phyloP scores from a whole-genome alignment of 768 basidiomycete genomes.

The Macrolepiota dolichaula region DNA sequence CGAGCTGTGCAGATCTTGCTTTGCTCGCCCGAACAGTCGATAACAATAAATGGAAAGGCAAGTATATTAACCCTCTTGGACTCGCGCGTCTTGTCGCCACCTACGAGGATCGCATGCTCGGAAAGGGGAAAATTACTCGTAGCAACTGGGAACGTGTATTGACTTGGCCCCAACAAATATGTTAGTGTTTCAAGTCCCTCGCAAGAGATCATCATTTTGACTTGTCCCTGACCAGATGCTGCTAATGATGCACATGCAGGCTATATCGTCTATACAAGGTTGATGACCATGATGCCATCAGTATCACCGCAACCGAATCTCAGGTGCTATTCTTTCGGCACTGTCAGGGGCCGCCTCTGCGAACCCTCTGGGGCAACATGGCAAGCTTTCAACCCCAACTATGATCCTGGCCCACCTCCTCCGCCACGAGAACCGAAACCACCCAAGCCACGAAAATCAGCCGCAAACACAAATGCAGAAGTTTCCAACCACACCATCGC shows the following conservation, averaged over 20 bases:
- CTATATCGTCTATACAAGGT: constrained; percentile 44
- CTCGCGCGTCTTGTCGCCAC: constrained; percentile 61
- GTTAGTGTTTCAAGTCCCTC: constrained; percentile 37
- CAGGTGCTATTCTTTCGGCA: constrained; percentile 57
- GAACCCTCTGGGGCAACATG: constrained; percentile 45
- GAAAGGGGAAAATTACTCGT: constrained; percentile 57
- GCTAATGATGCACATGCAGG: constrained; percentile 71
- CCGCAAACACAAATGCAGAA: neutral
- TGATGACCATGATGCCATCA: constrained; percentile 38
- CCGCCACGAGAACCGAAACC: constrained; percentile 33
- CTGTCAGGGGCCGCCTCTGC: constrained; percentile 41
- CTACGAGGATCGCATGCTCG: constrained; percentile 50
- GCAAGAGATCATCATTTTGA: constrained; percentile 3
- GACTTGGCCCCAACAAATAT: constrained; percentile 46
- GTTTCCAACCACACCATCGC: neutral
- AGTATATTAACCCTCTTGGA: constrained; percentile 56
- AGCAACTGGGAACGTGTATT: constrained; percentile 70
- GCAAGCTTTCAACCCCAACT: constrained; percentile 59
- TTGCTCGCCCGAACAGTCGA: constrained; percentile 70
- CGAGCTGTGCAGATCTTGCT: constrained; percentile 65
- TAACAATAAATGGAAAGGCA: constrained; percentile 70
- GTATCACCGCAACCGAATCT: constrained; percentile 31
- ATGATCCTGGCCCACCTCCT: constrained; percentile 70
- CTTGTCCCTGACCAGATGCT: constrained; percentile 45
- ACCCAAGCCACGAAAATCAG: constrained; percentile 5